phyloP scores from a whole-genome alignment of 1,284 basidiomycete genomes.

The Rugosomyces carneus region DNA sequence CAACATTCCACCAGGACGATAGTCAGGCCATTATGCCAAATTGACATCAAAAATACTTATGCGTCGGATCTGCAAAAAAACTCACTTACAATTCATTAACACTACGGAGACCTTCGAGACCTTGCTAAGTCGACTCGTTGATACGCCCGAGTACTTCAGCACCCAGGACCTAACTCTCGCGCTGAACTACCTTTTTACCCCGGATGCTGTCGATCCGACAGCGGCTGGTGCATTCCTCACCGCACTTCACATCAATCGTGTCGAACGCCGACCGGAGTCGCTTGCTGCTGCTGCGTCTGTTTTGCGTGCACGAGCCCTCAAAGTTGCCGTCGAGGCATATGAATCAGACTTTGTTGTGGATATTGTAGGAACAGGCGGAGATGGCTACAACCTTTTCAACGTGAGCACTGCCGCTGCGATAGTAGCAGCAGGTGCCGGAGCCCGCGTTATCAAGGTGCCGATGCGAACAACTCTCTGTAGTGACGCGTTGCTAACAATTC shows the following conservation, averaged over 20 bases:
- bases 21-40: not conserved
- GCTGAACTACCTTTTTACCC: slow-evolving; percentile 70
- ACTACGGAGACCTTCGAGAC: slow-evolving; percentile 65
- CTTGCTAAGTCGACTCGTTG: slow-evolving; percentile 69
- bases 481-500: not conserved
- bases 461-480: not conserved
- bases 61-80: not conserved
- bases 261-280: slow-evolving; percentile 68
- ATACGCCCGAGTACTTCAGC: slow-evolving; percentile 70
- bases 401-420: slow-evolving; percentile 94
- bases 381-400: slow-evolving; percentile 97
- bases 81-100: slow-evolving; percentile 17
- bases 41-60: not conserved
- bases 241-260: slow-evolving; percentile 69
- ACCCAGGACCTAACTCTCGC: slow-evolving; percentile 65
- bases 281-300: slow-evolving; percentile 77
- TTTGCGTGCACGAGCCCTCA: slow-evolving; percentile 61
- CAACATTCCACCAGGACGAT: too few species aligned
- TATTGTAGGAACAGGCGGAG: slow-evolving; percentile 72
- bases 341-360: slow-evolving; percentile 68
- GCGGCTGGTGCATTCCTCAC: slow-evolving; percentile 84
- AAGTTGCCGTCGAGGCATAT: slow-evolving; percentile 48
- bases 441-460: slow-evolving; percentile 84
- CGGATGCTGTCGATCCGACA: slow-evolving; percentile 52
- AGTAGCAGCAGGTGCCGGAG: slow-evolving; percentile 92